phyloP scores from a whole-genome alignment of 345 rosid species.

The Pistacia vera region DNA sequence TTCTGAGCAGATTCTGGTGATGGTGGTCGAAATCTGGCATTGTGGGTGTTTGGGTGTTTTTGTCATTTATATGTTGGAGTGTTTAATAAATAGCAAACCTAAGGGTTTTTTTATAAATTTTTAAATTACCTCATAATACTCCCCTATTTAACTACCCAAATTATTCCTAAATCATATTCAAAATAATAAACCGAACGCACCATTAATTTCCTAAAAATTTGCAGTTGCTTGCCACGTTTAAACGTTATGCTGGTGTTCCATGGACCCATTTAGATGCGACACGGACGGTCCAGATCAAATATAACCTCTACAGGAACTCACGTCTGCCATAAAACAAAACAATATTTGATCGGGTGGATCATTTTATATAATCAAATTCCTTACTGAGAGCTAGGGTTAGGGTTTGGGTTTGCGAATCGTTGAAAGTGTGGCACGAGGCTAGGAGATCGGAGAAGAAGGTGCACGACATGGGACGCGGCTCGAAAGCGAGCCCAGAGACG shows the following conservation, averaged over 20 bases:
- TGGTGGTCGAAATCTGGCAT: too few relatives aligned
- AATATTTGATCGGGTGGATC: background rate
- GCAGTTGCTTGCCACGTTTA: constrained; percentile 6
- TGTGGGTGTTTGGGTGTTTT: too few relatives aligned
- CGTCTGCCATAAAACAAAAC: background rate
- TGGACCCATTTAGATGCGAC: background rate
- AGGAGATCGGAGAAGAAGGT: constrained; percentile 97
- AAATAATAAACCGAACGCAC: too few relatives aligned
- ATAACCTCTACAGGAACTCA: background rate
- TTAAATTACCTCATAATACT: too few relatives aligned
- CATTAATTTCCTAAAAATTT: too few relatives aligned
- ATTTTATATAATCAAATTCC: background rate
- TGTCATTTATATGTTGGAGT: too few relatives aligned
- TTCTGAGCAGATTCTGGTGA: too few relatives aligned
- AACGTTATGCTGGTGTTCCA: background rate
- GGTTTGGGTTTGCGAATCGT: constrained; percentile 9
- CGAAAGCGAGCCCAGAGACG: constrained; percentile 94
- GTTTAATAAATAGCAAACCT: too few relatives aligned
- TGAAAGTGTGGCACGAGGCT: constrained; percentile 98
- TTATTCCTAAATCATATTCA: too few relatives aligned
- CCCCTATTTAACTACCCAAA: too few relatives aligned
- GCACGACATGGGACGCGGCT: constrained; percentile 98
- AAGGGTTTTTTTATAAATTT: too few relatives aligned
- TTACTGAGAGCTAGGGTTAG: constrained; percentile 4
- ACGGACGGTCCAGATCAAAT: constrained; percentile 11